phyloP scores from a whole-genome alignment of 2,329 filamentous ascomycete species.

The Xylariaceae sp. region DNA sequence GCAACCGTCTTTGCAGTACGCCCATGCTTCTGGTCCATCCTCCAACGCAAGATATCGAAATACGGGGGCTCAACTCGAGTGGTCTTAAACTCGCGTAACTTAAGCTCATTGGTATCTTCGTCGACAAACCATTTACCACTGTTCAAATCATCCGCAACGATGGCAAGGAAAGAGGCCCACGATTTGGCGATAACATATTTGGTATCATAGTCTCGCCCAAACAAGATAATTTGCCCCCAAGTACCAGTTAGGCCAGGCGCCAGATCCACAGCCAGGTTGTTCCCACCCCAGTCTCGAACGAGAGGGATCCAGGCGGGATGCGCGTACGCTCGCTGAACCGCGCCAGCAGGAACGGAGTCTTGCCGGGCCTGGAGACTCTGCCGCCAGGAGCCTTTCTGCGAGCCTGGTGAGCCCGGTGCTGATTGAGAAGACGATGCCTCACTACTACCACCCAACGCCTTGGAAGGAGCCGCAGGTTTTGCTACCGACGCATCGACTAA shows the following conservation, averaged over 20 bases:
- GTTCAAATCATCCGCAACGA: constrained; percentile 83
- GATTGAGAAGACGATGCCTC: constrained; percentile 67
- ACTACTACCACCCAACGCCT: constrained; percentile 63
- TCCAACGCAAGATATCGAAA: constrained; percentile 91
- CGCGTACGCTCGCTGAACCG: constrained; percentile 87
- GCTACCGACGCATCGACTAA: constrained; percentile 57
- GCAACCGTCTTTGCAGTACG: constrained; percentile 46
- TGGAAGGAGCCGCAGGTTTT: constrained; percentile 63
- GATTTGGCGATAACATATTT: constrained; percentile 95
- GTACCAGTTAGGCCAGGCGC: constrained; percentile 83
- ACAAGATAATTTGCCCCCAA: constrained; percentile 96
- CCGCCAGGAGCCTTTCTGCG: constrained; percentile 67
- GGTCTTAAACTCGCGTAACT: constrained; percentile 85
- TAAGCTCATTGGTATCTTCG: constrained; percentile 86
- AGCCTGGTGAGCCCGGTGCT: constrained; percentile 46
- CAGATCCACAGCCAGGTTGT: constrained; percentile 91
- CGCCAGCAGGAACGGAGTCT: constrained; percentile 79
- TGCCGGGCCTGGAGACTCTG: constrained; percentile 80
- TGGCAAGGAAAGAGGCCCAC: constrained; percentile 82
- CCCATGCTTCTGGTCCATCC: constrained; percentile 92
- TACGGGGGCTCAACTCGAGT: constrained; percentile 88
- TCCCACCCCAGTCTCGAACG: constrained; percentile 96
- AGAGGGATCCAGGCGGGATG: constrained; percentile 95
- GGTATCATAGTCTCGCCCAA: constrained; percentile 95
- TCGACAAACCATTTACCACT: constrained; percentile 90